Evolutionary conservation across 2,329 filamentous ascomycete genomes (phyloP), one percentile per base, ranked within the genome.

Genomic region (Pochonia chlamydosporia): DNA sequence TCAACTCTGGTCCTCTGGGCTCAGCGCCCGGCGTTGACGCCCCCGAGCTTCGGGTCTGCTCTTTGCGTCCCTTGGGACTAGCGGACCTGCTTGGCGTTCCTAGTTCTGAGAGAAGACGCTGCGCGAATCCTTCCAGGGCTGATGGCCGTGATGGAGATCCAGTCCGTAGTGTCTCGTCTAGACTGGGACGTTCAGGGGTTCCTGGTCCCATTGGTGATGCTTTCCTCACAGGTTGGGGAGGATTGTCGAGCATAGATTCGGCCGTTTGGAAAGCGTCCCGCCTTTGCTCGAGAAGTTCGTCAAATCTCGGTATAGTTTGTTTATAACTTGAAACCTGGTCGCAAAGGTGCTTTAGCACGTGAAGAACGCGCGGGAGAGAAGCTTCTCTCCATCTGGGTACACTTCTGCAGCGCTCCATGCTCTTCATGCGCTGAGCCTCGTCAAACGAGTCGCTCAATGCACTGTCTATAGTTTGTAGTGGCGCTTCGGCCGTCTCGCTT

Each of bases 231-330:
- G 61, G 57, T 16, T 37, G 31, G 3, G 50, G 65, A 30, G 57
- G 65, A 36, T 66, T 69, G 43, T 62, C 59, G 36, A 70, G 60
- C 24, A 75, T 72, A 6, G 70, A 59, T 53, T 81, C 77, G 3
- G 81, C 79, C 3, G 78, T 79, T 55, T 80, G 77, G 56, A 85
- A 86, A 1, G 78, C 81, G 51, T 82, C 77, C 5, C 81, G 79
- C 11, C 74, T 81, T 63, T 76, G 82, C 65, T 76, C 83, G 4
- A 90, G 69, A 3, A 90, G 72, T 31, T 86, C 81, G 44, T 89
- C 83, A 59, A 90, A 91, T 31, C 87, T 79, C 0, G 85, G 80
- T 6, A 91, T 76, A 5, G 79, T 76, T 40, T 72, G 69, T 45
- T 81, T 78, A 69, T 85, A 89, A 1, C 69, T 68, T 13, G 71